Base-by-base conservation (phyloP, 306 rosid species). In the Ceratonia siliqua region DNA sequence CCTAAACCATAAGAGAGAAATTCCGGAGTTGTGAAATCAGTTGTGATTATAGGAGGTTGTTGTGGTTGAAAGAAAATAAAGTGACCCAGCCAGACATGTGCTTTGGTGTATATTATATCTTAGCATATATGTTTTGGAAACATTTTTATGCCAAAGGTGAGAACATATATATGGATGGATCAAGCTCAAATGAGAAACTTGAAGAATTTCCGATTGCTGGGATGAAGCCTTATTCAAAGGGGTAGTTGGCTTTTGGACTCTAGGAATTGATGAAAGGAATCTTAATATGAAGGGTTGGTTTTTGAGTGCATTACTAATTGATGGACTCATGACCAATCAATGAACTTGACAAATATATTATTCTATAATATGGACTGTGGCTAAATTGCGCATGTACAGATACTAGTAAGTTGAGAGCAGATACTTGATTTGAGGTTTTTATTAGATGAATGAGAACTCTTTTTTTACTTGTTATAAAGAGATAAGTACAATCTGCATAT, bases 331-430 rank as follows among this genome's bases (percentile, higher is more conserved):
- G 43, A 39, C 53, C n/a, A 38, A 18, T 8, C 46, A 42, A 39
- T 56, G 53, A 75, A 49, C 9, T 56, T 56, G 49, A 46, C 33
- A 36, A 49, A 48, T 75, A 64, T 39, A 24, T 65, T 64, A 59
- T 50, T 75, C 24, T 42, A 1, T 12, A 41, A 78, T 72, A 63
- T 33, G 63, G 74, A 28, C 33, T 38, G 62, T 30, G 38, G 42
- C 28, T 75, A 69, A 70, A 70, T 41, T 56, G 56, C 73, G 22
- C 39, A 54, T 62, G 75, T 42, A 12, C 30, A 13, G 75, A 74
- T 56, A 56, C 43, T 69, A 35, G 69, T 54, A 59, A 43, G 22
- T 68, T 63, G 66, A 68, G 41, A 76, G 59, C 33, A 55, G 65
- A 46, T 52, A 24, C 18, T 8, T 33, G 36, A 46, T 71, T 71